phyloP scores from a whole-genome alignment of 2,329 filamentous ascomycete genomes.

The Cladosporium sphaerospermum region DNA sequence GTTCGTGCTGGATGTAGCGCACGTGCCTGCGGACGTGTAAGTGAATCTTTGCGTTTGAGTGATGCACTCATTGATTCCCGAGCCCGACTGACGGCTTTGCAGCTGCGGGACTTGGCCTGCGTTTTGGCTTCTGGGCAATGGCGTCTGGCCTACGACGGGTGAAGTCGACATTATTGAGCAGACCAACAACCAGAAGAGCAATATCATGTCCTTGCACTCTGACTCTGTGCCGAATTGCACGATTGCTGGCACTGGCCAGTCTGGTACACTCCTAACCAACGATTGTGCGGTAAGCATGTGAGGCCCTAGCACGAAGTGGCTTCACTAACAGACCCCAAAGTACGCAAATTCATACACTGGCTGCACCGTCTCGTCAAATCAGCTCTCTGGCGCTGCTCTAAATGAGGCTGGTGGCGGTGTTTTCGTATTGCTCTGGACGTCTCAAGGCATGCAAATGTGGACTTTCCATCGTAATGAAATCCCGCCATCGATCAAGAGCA shows the following conservation, averaged over 20 bases:
- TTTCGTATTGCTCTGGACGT: conserved; percentile 58
- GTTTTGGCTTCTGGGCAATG: conserved; percentile 34
- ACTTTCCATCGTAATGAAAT: conserved; percentile 66
- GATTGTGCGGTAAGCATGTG: conserved; percentile 43
- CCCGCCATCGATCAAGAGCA: conserved; percentile 53
- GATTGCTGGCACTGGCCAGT: conserved; percentile 30
- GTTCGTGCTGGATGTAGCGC: conserved; percentile 43
- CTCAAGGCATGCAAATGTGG: conserved; percentile 65
- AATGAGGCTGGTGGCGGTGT: conserved; percentile 41
- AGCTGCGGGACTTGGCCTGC: conserved; percentile 32
- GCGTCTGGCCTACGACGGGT: conserved; percentile 32
- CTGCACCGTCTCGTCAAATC: conserved; percentile 17
- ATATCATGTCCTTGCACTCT: conserved; percentile 33
- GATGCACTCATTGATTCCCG: neutral
- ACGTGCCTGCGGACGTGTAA: conserved; percentile 46
- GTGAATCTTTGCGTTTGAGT: conserved; percentile 33
- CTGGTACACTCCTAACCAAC: conserved; percentile 43
- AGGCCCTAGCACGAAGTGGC: neutral
- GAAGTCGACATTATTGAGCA: conserved; percentile 46
- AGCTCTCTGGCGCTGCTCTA: conserved; percentile 42
- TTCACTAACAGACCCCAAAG: neutral
- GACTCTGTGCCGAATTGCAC: conserved; percentile 34
- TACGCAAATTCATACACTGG: conserved; percentile 26
- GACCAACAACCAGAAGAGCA: conserved; percentile 25
- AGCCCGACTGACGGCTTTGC: conserved; percentile 17